Evolutionary conservation across 805 yeast species (phyloP).

Genomic region (Tetrapisispora taiwanensis): DNA sequence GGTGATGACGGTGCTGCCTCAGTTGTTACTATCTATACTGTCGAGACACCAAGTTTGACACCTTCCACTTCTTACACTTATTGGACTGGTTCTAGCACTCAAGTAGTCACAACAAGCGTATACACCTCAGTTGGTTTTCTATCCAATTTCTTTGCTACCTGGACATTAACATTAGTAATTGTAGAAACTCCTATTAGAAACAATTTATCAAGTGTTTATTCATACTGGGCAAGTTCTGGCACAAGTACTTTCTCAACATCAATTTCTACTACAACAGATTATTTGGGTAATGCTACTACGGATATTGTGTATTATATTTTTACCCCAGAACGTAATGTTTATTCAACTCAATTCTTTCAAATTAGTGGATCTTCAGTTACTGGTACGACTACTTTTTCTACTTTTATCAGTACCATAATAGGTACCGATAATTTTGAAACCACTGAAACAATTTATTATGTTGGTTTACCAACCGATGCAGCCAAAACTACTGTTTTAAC

Average conservation of each 20-base stretch:
- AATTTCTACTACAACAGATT: conserved; percentile 4
- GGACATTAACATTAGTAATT: not conserved
- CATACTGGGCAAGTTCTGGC: not conserved
- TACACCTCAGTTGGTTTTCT: not conserved
- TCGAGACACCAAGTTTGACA: not conserved
- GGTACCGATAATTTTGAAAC: conserved; percentile 2
- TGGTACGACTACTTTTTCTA: conserved; percentile 4
- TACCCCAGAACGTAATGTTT: not conserved
- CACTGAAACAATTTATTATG: not conserved
- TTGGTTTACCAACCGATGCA: not conserved
- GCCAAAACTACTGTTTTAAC: not conserved
- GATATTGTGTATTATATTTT: not conserved
- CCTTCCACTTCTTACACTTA: not conserved
- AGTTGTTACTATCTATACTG: not conserved
- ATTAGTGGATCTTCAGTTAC: conserved; percentile 3
- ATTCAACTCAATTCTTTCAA: conserved; percentile 1
- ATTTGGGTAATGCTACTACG: conserved; percentile 2
- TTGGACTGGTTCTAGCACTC: not conserved
- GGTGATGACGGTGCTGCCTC: not conserved
- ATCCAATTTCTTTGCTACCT: not conserved
- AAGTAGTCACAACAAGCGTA: not conserved
- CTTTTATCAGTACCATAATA: conserved; percentile 1
- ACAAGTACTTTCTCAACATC: conserved; percentile 5
- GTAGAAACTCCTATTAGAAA: not conserved
- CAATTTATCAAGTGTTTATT: not conserved